phyloP scores from a whole-genome alignment of 257 asterid genomes.

The Solanum phureja region DNA sequence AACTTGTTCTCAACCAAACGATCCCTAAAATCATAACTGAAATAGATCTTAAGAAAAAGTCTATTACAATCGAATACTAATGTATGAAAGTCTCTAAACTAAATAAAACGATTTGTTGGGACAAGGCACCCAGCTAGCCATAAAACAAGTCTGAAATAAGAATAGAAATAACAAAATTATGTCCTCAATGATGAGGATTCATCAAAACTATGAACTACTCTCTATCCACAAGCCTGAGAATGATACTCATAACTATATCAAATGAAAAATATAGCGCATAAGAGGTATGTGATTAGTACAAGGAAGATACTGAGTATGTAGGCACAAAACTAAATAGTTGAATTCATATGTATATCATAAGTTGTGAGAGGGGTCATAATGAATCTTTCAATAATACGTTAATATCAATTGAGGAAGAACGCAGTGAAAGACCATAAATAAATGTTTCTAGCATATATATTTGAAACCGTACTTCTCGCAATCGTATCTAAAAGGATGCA shows the following conservation, averaged over 20 bases:
- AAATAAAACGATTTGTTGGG: neutral
- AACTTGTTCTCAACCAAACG: no score
- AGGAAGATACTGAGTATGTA: neutral
- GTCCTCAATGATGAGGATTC: neutral
- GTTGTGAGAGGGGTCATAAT: neutral
- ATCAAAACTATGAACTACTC: neutral
- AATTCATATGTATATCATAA: no score
- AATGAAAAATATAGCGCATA: no score
- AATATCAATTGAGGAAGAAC: neutral
- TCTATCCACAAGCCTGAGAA: neutral
- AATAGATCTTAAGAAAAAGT: no score
- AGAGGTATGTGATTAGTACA: neutral
- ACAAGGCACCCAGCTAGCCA: neutral
- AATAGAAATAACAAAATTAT: no score
- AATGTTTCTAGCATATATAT: no score
- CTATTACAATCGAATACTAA: no score
- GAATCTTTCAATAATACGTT: neutral
- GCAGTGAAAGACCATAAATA: neutral
- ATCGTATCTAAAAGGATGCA: neutral
- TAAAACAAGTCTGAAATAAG: no score
- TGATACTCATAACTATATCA: no score
- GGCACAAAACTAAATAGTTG: neutral
- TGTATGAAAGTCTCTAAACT: neutral
- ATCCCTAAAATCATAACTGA: no score
- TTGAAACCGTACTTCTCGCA: no score